Percentiles rank a stretch among this genome's conserved stretches.
Evolutionary conservation across 1,139 yeast genomes (phyloP).

Genomic region (Wickerhamiella pararugosa): DNA sequence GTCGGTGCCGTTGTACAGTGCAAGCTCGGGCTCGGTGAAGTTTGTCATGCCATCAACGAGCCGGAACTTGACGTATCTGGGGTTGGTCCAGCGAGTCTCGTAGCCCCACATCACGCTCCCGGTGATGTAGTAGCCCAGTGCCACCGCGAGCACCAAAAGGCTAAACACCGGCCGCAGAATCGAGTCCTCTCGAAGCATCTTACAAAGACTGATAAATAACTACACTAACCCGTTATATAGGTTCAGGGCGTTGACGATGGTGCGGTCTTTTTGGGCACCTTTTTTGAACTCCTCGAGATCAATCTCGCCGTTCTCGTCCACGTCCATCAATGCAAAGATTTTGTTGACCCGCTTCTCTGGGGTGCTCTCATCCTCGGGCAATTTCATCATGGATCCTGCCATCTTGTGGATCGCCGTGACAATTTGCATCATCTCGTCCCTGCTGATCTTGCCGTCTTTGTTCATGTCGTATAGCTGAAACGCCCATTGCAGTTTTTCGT

Average conservation of each 20-base stretch:
- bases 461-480: slow-evolving; percentile 77
- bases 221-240: slow-evolving; percentile 39
- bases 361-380: slow-evolving; percentile 83
- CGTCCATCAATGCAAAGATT: slow-evolving; percentile 60
- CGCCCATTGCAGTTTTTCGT: slow-evolving; percentile 72
- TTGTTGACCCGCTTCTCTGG: slow-evolving; percentile 80
- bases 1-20: slow-evolving; percentile 40
- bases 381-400: slow-evolving; percentile 89
- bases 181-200: slow-evolving; percentile 9
- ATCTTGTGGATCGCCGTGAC: slow-evolving; percentile 79
- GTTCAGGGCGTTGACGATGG: slow-evolving; percentile 65
- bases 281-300: slow-evolving; percentile 70
- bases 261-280: slow-evolving; percentile 67
- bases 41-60: slow-evolving; percentile 18
- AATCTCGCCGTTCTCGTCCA: slow-evolving; percentile 52
- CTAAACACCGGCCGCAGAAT: slow-evolving; percentile 1
- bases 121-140: slow-evolving; percentile 18
- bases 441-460: slow-evolving; percentile 57
- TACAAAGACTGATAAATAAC: background rate
- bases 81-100: slow-evolving; percentile 37
- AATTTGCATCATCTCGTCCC: slow-evolving; percentile 65
- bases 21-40: slow-evolving; percentile 35
- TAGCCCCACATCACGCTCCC: slow-evolving; percentile 29
- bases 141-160: background rate
- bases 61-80: slow-evolving; percentile 27